Conservation (phyloP, 805 yeast genomes). For the Ogataea nonfermentans region DNA sequence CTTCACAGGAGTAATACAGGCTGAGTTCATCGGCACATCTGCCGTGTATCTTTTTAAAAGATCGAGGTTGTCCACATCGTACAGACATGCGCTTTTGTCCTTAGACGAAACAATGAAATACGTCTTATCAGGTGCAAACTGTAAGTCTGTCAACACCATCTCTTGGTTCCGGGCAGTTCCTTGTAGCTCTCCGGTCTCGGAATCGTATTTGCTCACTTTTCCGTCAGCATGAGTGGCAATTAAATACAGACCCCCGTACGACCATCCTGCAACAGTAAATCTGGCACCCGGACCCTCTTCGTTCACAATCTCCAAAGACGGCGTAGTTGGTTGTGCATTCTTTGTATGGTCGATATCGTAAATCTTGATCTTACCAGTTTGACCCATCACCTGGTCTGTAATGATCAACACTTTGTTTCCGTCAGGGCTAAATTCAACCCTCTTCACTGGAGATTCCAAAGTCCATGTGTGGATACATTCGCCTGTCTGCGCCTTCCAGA, state of each 20-base stretch:
- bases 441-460: conserved; percentile 81
- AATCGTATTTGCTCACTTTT: conserved; percentile 73
- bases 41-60: conserved; percentile 73
- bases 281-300: conserved; percentile 50
- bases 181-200: conserved; percentile 68
- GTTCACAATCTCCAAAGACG: conserved; percentile 53
- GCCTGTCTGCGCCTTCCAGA: conserved; percentile 85
- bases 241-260: conserved; percentile 68
- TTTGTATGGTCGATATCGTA: conserved; percentile 54
- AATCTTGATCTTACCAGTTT: conserved; percentile 70
- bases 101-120: conserved; percentile 92
- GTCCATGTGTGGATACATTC: conserved; percentile 69
- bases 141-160: conserved; percentile 79
- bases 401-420: conserved; percentile 68
- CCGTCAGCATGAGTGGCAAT: conserved; percentile 92
- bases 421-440: conserved; percentile 81
- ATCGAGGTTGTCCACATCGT: conserved; percentile 74
- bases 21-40: conserved; percentile 94
- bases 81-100: conserved; percentile 78
- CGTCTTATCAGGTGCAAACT: conserved; percentile 80
- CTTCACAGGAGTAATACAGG: conserved; percentile 89
- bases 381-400: conserved; percentile 91
- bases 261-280: conserved; percentile 84
- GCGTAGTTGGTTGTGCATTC: conserved; percentile 49
- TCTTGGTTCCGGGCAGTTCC: conserved; percentile 67